Base-by-base conservation (phyloP, 2,329 filamentous ascomycete species). In the Herpotrichia juniperi region DNA sequence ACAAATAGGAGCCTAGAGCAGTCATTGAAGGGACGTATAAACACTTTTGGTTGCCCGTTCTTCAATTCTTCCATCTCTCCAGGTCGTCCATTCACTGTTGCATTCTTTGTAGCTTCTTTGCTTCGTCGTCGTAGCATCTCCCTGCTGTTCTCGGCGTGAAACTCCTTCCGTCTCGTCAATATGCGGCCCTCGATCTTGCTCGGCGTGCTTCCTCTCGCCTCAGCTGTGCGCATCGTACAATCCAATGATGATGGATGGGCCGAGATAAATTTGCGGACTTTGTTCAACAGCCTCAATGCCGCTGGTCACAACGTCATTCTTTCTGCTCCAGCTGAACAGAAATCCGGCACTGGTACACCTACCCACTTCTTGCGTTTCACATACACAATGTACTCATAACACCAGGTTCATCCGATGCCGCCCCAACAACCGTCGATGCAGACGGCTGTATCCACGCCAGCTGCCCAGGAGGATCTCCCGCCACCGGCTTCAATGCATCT, bases 181-280 rank as follows among this genome's bases (percentile, higher is more conserved):
- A 69, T 70, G 67, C 65, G 66, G 10, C 63, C 53, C 28, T 62
- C 28, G 17, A 9, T 67, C 16, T 55, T 72, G 14, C 57, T 72
- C 37, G 56, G 56, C 46, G 60, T 60, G 28, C 53, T 64, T 42
- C 67, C 69, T 26, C 50, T 72, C 14, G 56, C 60, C 14, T 64
- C 65, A 34, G 68, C 62, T 22, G 47, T 68, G 11, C 68, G 68
- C 34, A 67, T 72, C 62, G 66, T 90, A 48, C 83, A 87, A 50
- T 81, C 82, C 58, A 90, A 90, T 70, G 87, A 90, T 58, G 88
- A 90, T 66, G 87, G 88, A 28, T 90, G 88, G 88, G 86, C 87
- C 4, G 87, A 89, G 74, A 80, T 80, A 34, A 88, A 90, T 63
- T 74, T 87, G 44, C 82, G 87, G 14, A 78, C 79, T 0, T 75